phyloP scores from a whole-genome alignment of 768 basidiomycete genomes.

The Psilocybe cubensis region DNA sequence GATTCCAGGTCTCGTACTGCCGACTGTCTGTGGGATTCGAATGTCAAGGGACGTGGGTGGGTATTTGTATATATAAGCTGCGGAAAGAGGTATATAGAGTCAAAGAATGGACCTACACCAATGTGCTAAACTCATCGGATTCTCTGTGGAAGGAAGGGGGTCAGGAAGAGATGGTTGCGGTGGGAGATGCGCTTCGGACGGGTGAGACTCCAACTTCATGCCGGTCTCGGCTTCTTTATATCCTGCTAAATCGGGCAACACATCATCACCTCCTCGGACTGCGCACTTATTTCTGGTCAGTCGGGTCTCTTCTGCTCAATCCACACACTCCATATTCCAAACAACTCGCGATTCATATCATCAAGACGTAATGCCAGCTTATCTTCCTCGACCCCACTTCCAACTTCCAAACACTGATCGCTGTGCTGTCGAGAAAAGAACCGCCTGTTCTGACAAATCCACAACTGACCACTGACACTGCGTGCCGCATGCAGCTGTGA shows the following conservation, averaged over 20 bases:
- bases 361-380: background rate
- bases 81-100: background rate
- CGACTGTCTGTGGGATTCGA: constrained; percentile 35
- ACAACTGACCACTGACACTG: background rate
- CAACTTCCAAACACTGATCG: too few species aligned
- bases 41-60: background rate
- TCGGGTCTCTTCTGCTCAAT: background rate
- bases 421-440: background rate
- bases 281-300: constrained; percentile 12
- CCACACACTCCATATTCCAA: background rate
- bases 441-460: background rate
- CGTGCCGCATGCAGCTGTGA: background rate
- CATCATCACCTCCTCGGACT: background rate
- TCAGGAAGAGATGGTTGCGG: background rate
- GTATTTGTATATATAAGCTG: background rate
- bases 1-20: constrained; percentile 62
- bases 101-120: constrained; percentile 39
- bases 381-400: too few species aligned
- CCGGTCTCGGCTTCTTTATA: background rate
- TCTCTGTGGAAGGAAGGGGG: constrained; percentile 1
- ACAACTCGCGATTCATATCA: background rate
- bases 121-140: constrained; percentile 34
- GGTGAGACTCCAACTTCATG: constrained; percentile 8
- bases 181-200: background rate
- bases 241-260: background rate